Evolutionary conservation across 2,329 filamentous ascomycete species (phyloP), one percentile per base, ranked within the genome.

Genomic region (Chaetoscypha palmicola): DNA sequence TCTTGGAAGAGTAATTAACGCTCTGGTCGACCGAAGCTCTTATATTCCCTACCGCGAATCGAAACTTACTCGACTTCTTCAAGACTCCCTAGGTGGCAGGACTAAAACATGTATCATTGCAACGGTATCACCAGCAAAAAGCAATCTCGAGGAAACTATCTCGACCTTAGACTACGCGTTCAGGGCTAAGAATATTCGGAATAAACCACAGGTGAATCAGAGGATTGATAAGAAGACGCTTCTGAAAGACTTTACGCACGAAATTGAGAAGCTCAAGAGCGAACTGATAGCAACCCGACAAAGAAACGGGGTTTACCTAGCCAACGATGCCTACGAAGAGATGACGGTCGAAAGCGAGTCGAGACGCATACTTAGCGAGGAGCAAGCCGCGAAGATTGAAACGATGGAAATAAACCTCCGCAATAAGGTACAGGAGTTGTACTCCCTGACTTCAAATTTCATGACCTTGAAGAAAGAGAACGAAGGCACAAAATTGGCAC

Each of bases 61-160:
- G 2, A 98, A 98, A 64, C 78, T 98, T 58, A 98, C 92, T 2
- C 80, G 92, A 16, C 70, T 98, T 3, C 71, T 98, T 16, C 94
- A 98, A 79, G 94, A 98, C 62, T 98, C 94, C 0, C 76, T 98
- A 0, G 92, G 92, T 49, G 92, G 92, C 2, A 80, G 85, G 41
- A 98, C 94, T 1, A 98, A 98, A 63, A 98, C 92, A 0, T 98
- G 92, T 69, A 98, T 98, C 54, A 97, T 98, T 59, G 92, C 92
- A 4, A 98, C 92, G 0, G 77, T 98, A 31, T 97, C 92, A 2
- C 90, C 92, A 1, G 88, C 90, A 5, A 94, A 92, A 65, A 90
- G 83, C 65, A 98, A 97, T 57, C 72, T 98, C 1, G 92, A 98
- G 60, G 92, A 98, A 65, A 98, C 94, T 0, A 97, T 98, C 48